These are phyloP conservation scores for Talaromyces sp. DNA, from an alignment of 2,329 filamentous ascomycete species.

Conservation along the genomic window DNA sequence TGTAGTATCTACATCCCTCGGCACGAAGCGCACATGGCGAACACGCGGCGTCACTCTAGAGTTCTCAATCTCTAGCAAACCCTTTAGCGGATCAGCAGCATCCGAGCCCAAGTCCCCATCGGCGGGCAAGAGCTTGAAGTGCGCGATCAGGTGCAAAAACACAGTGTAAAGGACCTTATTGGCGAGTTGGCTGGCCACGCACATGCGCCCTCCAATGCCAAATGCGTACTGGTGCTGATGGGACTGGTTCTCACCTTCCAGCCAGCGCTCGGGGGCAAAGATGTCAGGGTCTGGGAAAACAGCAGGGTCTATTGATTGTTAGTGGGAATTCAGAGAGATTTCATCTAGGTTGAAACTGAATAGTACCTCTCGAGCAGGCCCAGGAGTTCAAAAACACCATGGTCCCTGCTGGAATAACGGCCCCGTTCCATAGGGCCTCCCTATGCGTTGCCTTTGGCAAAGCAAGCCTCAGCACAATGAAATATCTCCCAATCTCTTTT, in stretches of 20 bases:
- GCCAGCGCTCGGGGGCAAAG: constrained; percentile 12
- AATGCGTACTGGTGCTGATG: constrained; percentile 41
- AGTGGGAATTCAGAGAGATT: background rate
- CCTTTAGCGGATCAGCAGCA: background rate
- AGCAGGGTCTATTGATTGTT: background rate
- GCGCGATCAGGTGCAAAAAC: background rate
- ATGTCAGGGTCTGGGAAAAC: constrained; percentile 4
- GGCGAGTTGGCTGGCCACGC: background rate
- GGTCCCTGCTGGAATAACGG: constrained; percentile 6
- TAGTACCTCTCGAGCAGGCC: constrained; percentile 11
- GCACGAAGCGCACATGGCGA: background rate
- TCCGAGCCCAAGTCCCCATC: background rate
- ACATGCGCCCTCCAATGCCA: constrained; percentile 40
- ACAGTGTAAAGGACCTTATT: background rate
- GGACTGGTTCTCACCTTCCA: constrained; percentile 28
- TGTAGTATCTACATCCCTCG: background rate
- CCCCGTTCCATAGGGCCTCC: constrained; percentile 3
- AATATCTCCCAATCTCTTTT: constrained; percentile 7
- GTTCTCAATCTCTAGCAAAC: background rate
- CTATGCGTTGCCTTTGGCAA: constrained; percentile 1
- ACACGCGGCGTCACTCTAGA: background rate
- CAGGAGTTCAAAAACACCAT: constrained; percentile 12
- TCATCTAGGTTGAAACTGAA: background rate
- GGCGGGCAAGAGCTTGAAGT: background rate
- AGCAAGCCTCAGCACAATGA: constrained; percentile 6